phyloP scores from a whole-genome alignment of 2,329 filamentous ascomycete species.

The Calonectria montana region DNA sequence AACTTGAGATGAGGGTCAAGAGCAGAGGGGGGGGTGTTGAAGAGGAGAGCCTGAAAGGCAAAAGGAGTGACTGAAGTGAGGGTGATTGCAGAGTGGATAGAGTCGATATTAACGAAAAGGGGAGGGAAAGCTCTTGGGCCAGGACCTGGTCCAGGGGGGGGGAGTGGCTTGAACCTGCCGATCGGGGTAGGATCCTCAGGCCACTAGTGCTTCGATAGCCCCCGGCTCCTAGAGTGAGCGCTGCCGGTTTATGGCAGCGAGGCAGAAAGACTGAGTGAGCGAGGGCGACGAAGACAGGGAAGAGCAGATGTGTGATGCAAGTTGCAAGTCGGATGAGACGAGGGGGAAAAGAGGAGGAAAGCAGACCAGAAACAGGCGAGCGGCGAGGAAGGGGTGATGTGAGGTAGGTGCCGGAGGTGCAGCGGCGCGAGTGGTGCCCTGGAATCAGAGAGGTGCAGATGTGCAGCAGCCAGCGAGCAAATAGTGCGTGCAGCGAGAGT shows the following conservation, averaged over 20 bases:
- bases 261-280: constrained; percentile 1
- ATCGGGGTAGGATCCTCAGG: constrained; percentile 48
- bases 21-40: constrained; percentile 38
- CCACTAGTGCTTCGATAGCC: constrained; percentile 43
- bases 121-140: constrained; percentile 46
- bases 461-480: constrained; percentile 12
- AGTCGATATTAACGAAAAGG: constrained; percentile 53
- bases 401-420: constrained; percentile 29
- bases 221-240: constrained; percentile 37
- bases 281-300: constrained; percentile 9
- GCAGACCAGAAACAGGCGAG: constrained; percentile 31
- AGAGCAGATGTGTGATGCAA: constrained; percentile 11
- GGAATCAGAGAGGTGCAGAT: constrained; percentile 3
- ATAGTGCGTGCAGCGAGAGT: constrained; percentile 6
- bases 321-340: constrained; percentile 22
- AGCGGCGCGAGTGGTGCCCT: constrained; percentile 15
- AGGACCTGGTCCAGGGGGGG: constrained; percentile 42
- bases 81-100: constrained; percentile 52
- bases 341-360: constrained; percentile 23
- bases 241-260: constrained; percentile 21
- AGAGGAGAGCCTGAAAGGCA: constrained; percentile 41
- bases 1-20: constrained; percentile 23
- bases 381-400: constrained; percentile 33
- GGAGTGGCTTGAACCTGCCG: constrained; percentile 49
- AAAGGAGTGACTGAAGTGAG: constrained; percentile 56